Percentiles rank a stretch among this genome's conserved stretches.
Conservation (phyloP, 371 early-diverging fungal species). For the Smittium mucronatum region DNA sequence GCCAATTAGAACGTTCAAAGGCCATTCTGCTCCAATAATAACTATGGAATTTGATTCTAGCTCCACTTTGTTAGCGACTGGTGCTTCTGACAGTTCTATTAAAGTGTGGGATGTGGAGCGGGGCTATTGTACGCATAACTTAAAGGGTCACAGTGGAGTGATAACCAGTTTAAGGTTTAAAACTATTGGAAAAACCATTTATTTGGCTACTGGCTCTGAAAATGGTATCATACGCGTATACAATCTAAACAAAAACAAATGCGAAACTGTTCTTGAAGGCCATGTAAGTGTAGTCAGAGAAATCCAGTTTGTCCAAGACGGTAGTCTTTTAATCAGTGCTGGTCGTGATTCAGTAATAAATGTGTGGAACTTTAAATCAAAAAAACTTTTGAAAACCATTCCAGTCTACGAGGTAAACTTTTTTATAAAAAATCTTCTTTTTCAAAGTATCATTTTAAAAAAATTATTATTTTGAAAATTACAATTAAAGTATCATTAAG, state of each 20-base stretch:
- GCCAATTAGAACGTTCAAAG: constrained; percentile 55
- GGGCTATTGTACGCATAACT: constrained; percentile 90
- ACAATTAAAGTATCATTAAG: too few relatives aligned
- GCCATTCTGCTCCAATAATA: constrained; percentile 85
- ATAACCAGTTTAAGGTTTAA: constrained; percentile 76
- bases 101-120: constrained; percentile 89
- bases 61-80: constrained; percentile 85
- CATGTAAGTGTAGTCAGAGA: constrained; percentile 89
- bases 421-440: constrained; percentile 59
- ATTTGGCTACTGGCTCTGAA: constrained; percentile 73
- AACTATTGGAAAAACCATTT: constrained; percentile 39
- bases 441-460: constrained; percentile 33
- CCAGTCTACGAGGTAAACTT: constrained; percentile 58
- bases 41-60: constrained; percentile 79
- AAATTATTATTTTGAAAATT: too few relatives aligned
- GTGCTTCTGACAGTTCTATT: constrained; percentile 89
- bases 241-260: constrained; percentile 65
- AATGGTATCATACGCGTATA: constrained; percentile 82
- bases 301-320: constrained; percentile 63
- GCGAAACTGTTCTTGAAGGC: constrained; percentile 52
- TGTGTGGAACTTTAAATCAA: constrained; percentile 68
- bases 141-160: constrained; percentile 84
- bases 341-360: constrained; percentile 90
- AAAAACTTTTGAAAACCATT: constrained; percentile 59
- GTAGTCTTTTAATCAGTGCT: constrained; percentile 65